Base-by-base conservation (phyloP, 2,329 filamentous ascomycete species). In the Orbilia javanica region DNA sequence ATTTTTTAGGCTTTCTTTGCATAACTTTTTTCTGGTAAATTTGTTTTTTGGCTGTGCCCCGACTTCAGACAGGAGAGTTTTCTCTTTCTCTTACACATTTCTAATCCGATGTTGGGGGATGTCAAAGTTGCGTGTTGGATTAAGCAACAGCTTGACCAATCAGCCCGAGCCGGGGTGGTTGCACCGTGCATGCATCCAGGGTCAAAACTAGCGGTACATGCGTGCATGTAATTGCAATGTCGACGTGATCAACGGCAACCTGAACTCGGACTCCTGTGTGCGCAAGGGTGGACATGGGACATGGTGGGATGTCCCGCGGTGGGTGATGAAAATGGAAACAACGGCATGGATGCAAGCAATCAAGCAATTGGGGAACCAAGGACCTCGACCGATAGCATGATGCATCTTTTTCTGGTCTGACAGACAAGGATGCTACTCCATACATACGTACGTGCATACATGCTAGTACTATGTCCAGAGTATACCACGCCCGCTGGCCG, bases 81-180 rank as follows among this genome's bases (percentile, higher is more conserved):
- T 10, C n/a, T 31, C 36, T 10, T 39, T 31, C 36, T 70, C 27
- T 62, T 52, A 60, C 55, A 60, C 42, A 60, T 60, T 42, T n/a
- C 31, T 11, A 60, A 60, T 60, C 18, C 31, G 7, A 60, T 60
- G 55, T 60, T 60, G 55, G 55, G 55, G 55, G 55, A 60, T 42
- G 20, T 42, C 55, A 60, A 60, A 27, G 53, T 62, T 52, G 53
- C 29, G 66, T 70, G 66, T 70, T 70, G 66, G 52, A 62, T 60
- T 60, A 27, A 60, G 55, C 34, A 20, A 39, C 25, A 48, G 50
- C 39, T 7, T 52, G 66, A 34, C 66, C 66, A 70, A 70, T 63
- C 66, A 70, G 18, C 18, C 66, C 39, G 53, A 62, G 66, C 55
- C 55, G 55, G 34, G 55, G 20, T 39, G 11, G 55, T 60, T 11